Percentiles rank a stretch among this genome's conserved stretches.
These are phyloP conservation scores for Boletus pseudo-olivaceus DNA, from an alignment of 768 basidiomycete genomes.

Conservation along the genomic window DNA sequence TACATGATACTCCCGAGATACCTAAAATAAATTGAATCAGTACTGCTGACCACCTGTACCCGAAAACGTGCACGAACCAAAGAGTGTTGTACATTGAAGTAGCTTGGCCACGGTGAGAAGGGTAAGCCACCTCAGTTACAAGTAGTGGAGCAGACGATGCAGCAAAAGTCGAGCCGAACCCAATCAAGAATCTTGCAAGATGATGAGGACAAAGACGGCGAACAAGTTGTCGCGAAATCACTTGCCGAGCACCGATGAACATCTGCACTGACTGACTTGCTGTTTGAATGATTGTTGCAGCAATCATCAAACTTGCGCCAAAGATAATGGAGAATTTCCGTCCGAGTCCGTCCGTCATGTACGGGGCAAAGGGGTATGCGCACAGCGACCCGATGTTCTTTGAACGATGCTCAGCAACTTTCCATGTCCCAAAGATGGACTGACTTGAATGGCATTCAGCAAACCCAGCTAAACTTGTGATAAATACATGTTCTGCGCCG, in stretches of 20 bases:
- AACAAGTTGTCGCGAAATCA: not conserved
- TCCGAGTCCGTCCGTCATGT: not conserved
- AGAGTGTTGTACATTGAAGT: not conserved
- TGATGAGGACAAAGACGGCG: not conserved
- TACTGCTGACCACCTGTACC: not conserved
- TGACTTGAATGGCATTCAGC: constrained; percentile 35
- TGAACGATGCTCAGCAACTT: not conserved
- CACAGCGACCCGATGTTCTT: constrained; percentile 9
- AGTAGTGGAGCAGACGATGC: not conserved
- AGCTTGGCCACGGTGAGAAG: not conserved
- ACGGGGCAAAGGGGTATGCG: not conserved
- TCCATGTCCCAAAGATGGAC: not conserved
- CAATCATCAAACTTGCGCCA: not conserved
- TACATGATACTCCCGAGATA: not conserved
- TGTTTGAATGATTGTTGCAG: not conserved
- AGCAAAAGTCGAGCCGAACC: not conserved
- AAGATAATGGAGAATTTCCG: not conserved
- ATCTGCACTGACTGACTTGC: not conserved
- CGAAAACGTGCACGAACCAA: not conserved
- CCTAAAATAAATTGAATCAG: not conserved
- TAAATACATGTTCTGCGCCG: not conserved
- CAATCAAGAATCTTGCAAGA: not conserved
- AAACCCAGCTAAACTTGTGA: constrained; percentile 29
- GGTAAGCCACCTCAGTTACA: not conserved
- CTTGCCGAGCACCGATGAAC: not conserved